phyloP scores from a whole-genome alignment of 768 basidiomycete genomes.

The Auricularia sp. region DNA sequence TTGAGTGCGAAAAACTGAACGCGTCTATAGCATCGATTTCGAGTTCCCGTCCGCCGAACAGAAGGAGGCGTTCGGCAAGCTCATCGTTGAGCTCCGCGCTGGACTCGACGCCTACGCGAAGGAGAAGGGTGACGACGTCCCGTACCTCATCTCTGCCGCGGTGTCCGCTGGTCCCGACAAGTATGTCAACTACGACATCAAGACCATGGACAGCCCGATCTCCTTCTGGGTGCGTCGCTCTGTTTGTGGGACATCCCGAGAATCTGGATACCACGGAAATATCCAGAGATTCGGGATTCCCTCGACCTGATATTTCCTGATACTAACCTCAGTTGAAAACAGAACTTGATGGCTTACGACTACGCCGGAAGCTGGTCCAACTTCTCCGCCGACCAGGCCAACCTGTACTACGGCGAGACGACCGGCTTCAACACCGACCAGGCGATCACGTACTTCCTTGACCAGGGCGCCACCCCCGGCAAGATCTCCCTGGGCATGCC shows the following conservation, averaged over 20 bases:
- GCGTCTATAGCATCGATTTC: slow-evolving; percentile 49
- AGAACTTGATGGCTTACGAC: slow-evolving; percentile 53
- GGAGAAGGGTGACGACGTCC: slow-evolving; percentile 48
- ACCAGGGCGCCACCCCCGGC: slow-evolving; percentile 47
- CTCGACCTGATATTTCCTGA: too few relatives aligned
- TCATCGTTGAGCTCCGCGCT: slow-evolving; percentile 50
- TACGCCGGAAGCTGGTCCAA: slow-evolving; percentile 53
- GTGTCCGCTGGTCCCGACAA: slow-evolving; percentile 53
- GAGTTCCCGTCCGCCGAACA: slow-evolving; percentile 60
- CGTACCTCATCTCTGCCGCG: slow-evolving; percentile 43
- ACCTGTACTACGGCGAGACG: slow-evolving; percentile 49
- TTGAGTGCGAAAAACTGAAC: neutral
- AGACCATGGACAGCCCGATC: neutral
- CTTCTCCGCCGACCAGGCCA: slow-evolving; percentile 44
- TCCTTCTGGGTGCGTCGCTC: neutral
- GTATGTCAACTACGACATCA: slow-evolving; percentile 24
- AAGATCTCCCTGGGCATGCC: slow-evolving; percentile 58
- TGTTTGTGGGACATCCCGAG: neutral
- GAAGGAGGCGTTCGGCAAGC: slow-evolving; percentile 58
- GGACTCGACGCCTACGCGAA: slow-evolving; percentile 50
- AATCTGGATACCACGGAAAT: slow-evolving; percentile 41
- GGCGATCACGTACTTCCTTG: slow-evolving; percentile 52
- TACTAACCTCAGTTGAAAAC: slow-evolving; percentile 36
- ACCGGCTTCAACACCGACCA: slow-evolving; percentile 58
- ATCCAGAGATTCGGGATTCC: too few relatives aligned